A percentile compares a stretch with the other conserved stretches of the same genome.
Evolutionary conservation across 176 grass and related monocot genomes (phyloP).

Genomic region (Oryza brachyantha): DNA sequence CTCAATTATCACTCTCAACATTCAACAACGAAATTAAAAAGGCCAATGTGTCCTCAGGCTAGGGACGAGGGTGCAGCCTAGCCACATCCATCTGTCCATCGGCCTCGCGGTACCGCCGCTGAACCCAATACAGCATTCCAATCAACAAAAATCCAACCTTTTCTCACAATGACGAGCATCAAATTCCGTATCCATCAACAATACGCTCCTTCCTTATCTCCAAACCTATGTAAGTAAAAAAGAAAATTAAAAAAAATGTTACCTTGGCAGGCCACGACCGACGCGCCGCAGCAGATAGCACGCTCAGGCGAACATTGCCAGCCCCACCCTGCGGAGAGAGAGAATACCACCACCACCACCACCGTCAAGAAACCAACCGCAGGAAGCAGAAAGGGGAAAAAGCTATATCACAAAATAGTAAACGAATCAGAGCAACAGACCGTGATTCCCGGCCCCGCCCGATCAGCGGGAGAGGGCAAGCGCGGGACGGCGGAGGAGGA

Average conservation of each 20-base stretch:
- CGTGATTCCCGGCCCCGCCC: neutral
- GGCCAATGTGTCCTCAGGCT: too few species aligned
- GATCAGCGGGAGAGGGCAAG: slow-evolving; percentile 14
- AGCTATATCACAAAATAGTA: neutral
- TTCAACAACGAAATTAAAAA: too few species aligned
- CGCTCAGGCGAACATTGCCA: slow-evolving; percentile 35
- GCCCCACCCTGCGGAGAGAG: neutral
- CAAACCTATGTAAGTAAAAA: neutral
- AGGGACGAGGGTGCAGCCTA: too few species aligned
- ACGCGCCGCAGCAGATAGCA: neutral
- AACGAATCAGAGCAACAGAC: neutral
- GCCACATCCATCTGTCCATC: too few species aligned
- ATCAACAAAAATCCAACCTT: slow-evolving; percentile 10
- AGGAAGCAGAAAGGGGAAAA: too few species aligned
- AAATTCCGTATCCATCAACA: neutral
- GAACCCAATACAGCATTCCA: neutral
- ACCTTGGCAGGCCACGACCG: slow-evolving; percentile 21
- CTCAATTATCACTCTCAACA: too few species aligned
- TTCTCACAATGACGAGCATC: neutral
- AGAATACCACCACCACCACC: too few species aligned
- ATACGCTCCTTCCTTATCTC: neutral
- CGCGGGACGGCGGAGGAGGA: neutral
- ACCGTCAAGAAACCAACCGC: neutral
- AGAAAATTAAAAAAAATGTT: neutral
- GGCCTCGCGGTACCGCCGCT: too few species aligned